Conservation (phyloP, 805 yeast genomes). For the Candida oleophila region DNA sequence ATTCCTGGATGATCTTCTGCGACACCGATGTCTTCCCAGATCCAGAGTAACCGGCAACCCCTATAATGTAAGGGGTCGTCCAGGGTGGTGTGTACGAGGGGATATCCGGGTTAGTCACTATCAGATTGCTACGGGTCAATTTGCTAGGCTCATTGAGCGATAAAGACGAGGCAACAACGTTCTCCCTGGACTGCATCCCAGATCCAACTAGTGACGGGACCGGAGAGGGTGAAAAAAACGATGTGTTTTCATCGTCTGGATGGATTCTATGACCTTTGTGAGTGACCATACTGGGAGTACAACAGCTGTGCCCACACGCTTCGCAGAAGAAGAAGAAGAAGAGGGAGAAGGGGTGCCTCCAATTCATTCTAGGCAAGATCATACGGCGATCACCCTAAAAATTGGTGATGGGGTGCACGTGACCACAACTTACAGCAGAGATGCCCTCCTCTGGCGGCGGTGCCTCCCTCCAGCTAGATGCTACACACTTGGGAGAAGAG, state of each 20-base stretch:
- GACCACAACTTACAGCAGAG: too few relatives aligned
- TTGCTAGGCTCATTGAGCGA: not conserved
- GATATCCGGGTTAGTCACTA: constrained; percentile 1
- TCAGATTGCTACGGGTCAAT: not conserved
- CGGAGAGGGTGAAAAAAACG: constrained; percentile 21
- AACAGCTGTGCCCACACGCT: too few relatives aligned
- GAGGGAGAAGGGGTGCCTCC: too few relatives aligned
- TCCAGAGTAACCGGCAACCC: constrained; percentile 52
- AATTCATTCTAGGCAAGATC: not conserved
- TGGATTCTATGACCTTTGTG: constrained; percentile 17
- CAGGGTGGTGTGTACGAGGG: constrained; percentile 37
- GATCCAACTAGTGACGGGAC: not conserved
- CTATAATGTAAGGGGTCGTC: constrained; percentile 48
- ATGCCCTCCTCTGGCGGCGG: too few relatives aligned
- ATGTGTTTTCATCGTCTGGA: constrained; percentile 21
- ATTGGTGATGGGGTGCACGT: not conserved
- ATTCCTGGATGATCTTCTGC: constrained; percentile 69
- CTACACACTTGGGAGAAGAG: too few relatives aligned
- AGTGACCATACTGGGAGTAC: constrained; percentile 1
- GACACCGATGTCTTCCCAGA: constrained; percentile 96
- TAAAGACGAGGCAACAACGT: not conserved
- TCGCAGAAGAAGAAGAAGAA: not conserved
- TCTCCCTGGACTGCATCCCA: not conserved
- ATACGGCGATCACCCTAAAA: not conserved
- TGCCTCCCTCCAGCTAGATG: too few relatives aligned